Conservation (phyloP, 495 filamentous ascomycete species). For the Tuber melanosporum region DNA sequence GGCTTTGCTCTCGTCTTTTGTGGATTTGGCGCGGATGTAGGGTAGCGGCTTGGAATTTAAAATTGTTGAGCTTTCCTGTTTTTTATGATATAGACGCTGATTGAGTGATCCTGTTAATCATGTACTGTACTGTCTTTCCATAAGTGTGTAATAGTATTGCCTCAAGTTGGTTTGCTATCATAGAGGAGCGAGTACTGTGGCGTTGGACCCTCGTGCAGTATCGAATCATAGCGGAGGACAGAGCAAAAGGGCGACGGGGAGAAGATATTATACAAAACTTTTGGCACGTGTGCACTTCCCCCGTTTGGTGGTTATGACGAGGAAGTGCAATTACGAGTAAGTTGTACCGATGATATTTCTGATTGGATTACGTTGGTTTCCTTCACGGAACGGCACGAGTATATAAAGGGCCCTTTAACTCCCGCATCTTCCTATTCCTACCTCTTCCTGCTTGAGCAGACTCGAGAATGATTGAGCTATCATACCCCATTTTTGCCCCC, state of each 20-base stretch:
- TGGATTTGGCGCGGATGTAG: background rate
- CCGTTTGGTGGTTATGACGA: background rate
- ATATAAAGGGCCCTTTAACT: background rate
- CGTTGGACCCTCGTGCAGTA: background rate
- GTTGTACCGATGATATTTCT: background rate
- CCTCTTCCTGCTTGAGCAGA: background rate
- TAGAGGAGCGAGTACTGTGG: background rate
- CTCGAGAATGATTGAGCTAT: background rate
- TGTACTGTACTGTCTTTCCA: background rate
- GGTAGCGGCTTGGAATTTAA: background rate
- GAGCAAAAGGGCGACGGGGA: background rate
- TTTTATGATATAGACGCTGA: background rate
- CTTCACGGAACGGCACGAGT: background rate
- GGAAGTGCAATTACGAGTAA: background rate
- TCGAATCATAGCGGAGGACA: background rate
- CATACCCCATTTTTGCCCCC: no score
- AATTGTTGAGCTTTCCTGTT: background rate
- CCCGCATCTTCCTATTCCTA: background rate
- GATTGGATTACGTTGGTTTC: background rate
- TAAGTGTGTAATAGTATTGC: background rate
- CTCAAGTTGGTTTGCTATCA: background rate
- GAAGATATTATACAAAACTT: background rate
- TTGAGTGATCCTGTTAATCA: background rate
- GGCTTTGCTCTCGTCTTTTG: background rate
- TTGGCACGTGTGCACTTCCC: background rate